Evolutionary conservation across 2,329 filamentous ascomycete species (phyloP).

Genomic region (Fusarium pseudoanthophilum): DNA sequence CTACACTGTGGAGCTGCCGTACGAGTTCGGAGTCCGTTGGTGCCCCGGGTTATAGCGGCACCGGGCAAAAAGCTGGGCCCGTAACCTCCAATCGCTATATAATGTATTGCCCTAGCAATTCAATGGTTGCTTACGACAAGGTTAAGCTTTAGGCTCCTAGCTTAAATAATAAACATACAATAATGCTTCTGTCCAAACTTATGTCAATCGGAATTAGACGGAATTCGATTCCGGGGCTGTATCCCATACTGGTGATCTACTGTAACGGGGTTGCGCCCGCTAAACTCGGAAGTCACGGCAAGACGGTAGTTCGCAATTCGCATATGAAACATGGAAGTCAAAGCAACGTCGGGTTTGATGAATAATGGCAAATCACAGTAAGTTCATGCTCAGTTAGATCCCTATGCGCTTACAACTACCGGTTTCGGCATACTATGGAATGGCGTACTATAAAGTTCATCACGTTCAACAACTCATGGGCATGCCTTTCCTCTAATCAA

Average conservation of each 20-base stretch:
- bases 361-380: too few relatives aligned
- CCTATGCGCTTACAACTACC: not conserved
- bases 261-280: not conserved
- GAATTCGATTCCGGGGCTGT: not conserved
- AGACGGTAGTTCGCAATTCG: not conserved
- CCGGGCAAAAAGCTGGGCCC: not conserved
- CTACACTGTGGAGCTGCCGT: not conserved
- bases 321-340: not conserved
- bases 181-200: not conserved
- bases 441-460: not conserved
- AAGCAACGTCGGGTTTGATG: not conserved
- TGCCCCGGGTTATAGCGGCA: not conserved
- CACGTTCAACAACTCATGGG: too few relatives aligned
- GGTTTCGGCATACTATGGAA: not conserved
- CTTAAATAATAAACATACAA: not conserved
- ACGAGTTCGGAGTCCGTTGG: not conserved
- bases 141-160: not conserved
- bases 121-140: not conserved
- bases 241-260: fast-evolving
- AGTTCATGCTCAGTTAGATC: too few relatives aligned
- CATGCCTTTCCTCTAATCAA: too few relatives aligned
- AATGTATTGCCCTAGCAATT: too few relatives aligned
- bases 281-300: not conserved
- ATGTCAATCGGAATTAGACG: not conserved
- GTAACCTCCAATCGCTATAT: not conserved